Evolutionary conservation across 2,329 filamentous ascomycete species (phyloP).

Genomic region (Aspergillus sp.): DNA sequence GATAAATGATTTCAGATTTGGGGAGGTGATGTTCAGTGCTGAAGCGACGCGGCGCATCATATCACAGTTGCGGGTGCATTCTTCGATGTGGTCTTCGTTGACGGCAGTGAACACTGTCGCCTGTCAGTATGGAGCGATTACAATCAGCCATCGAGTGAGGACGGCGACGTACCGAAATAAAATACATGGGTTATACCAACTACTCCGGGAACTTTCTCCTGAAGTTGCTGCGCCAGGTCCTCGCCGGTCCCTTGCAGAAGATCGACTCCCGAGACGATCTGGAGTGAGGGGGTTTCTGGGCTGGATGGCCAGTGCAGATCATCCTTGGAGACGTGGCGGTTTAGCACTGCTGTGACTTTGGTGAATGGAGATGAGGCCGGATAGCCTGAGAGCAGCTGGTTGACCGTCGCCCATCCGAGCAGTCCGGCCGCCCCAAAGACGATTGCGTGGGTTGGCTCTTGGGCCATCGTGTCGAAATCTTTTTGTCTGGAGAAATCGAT

Average conservation of each 20-base stretch:
- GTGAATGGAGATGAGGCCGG: conserved; percentile 38
- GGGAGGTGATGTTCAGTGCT: conserved; percentile 34
- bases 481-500: not conserved
- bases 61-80: conserved; percentile 3
- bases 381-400: conserved; percentile 43
- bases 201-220: conserved; percentile 39
- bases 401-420: conserved; percentile 47
- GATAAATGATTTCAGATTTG: conserved; percentile 27
- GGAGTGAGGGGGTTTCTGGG: conserved; percentile 29
- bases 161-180: conserved; percentile 37
- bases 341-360: conserved; percentile 46
- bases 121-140: no score
- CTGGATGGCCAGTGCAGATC: conserved; percentile 39
- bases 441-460: conserved; percentile 35
- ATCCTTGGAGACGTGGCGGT: conserved; percentile 41
- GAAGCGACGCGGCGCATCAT: conserved; percentile 45
- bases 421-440: conserved; percentile 50
- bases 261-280: conserved; percentile 37
- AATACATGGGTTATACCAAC: conserved; percentile 47
- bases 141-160: not conserved
- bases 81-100: conserved; percentile 27
- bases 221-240: conserved; percentile 31
- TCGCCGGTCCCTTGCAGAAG: conserved; percentile 20
- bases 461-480: conserved; percentile 1
- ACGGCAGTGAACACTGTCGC: conserved; percentile 26